These are phyloP conservation scores for Cercis canadensis DNA, from an alignment of 306 rosid genomes.

Conservation along the genomic window DNA sequence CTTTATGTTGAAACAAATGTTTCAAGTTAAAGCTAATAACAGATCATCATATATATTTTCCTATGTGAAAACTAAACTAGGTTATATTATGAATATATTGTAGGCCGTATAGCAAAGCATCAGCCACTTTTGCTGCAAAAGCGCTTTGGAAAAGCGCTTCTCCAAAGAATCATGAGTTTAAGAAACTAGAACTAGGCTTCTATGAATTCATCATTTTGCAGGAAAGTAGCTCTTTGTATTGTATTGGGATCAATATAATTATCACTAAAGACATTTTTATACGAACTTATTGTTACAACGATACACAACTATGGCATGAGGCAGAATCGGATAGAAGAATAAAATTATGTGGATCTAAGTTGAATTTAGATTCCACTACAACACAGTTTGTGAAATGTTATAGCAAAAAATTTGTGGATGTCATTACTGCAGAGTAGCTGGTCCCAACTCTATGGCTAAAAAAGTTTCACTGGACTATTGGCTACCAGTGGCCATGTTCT, in stretches of 20 bases:
- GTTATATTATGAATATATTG: background rate
- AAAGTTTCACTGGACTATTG: background rate
- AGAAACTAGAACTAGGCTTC: background rate
- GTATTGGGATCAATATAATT: slow-evolving; percentile 3
- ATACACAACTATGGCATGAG: too few relatives aligned
- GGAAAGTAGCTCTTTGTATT: slow-evolving; percentile 35
- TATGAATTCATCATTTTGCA: slow-evolving; percentile 6
- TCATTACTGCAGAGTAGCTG: background rate
- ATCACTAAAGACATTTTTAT: too few relatives aligned
- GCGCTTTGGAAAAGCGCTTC: background rate
- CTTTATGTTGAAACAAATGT: slow-evolving; percentile 37
- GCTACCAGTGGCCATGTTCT: slow-evolving; percentile 17
- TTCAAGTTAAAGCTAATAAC: slow-evolving; percentile 22
- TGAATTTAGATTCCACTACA: too few relatives aligned
- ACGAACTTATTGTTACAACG: too few relatives aligned
- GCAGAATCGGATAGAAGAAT: too few relatives aligned
- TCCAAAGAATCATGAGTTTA: too few relatives aligned
- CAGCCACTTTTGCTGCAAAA: slow-evolving; percentile 11
- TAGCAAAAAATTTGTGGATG: too few relatives aligned
- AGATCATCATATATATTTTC: background rate
- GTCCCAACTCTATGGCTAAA: slow-evolving; percentile 36
- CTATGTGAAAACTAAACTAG: background rate
- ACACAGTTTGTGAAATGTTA: too few relatives aligned
- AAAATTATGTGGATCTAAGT: too few relatives aligned
- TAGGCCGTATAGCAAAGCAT: slow-evolving; percentile 19